phyloP scores from a whole-genome alignment of 192 early-diverging fungal genomes.

The Coemansia sp. region DNA sequence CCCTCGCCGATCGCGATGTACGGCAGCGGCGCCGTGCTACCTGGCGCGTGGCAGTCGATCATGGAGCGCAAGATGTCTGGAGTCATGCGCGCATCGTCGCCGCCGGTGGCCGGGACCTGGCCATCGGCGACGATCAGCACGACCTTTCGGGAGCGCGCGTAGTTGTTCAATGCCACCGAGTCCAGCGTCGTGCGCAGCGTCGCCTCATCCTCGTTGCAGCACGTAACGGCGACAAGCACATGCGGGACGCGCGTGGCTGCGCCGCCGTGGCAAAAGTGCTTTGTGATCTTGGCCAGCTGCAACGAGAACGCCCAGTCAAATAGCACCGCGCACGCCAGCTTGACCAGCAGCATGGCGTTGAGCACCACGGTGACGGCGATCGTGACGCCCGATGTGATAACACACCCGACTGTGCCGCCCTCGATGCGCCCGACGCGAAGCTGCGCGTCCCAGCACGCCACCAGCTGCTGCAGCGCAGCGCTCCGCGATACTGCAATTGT shows the following conservation, averaged over 20 bases:
- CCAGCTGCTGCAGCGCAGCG: constrained; percentile 52
- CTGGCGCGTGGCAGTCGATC: constrained; percentile 38
- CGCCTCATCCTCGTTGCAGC: constrained; percentile 83
- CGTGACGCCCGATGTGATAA: constrained; percentile 59
- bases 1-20: constrained; percentile 79
- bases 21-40: constrained; percentile 25
- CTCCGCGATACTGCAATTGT: constrained; percentile 64
- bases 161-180: constrained; percentile 82
- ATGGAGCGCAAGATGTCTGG: constrained; percentile 74
- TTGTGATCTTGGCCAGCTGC: constrained; percentile 47
- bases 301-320: constrained; percentile 75
- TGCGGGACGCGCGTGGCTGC: constrained; percentile 24
- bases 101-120: constrained; percentile 73
- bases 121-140: constrained; percentile 88
- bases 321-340: constrained; percentile 69
- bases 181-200: constrained; percentile 80
- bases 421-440: constrained; percentile 72
- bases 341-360: constrained; percentile 60
- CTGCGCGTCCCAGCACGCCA: constrained; percentile 64
- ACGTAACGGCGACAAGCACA: constrained; percentile 75
- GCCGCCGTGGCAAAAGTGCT: constrained; percentile 31
- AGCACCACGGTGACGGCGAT: constrained; percentile 63
- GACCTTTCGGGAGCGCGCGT: constrained; percentile 80
- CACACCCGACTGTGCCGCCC: constrained; percentile 71
- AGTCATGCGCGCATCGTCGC: constrained; percentile 63